phyloP scores from a whole-genome alignment of 441 rosid genomes.

The Gossypium trilobum region DNA sequence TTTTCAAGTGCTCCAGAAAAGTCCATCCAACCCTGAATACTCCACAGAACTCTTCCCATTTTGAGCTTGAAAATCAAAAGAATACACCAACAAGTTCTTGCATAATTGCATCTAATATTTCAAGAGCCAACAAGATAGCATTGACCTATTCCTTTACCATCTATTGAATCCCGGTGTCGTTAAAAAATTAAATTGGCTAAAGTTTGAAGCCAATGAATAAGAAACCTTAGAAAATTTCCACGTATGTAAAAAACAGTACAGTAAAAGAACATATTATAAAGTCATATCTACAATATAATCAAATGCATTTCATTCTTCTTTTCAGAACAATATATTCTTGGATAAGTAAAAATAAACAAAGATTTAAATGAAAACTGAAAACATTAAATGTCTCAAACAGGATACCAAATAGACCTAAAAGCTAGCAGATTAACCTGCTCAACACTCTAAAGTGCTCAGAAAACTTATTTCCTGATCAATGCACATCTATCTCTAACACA shows the following conservation, averaged over 20 bases:
- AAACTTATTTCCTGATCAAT: not conserved
- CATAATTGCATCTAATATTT: not conserved
- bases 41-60: not conserved
- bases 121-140: not conserved
- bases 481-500: slow-evolving; percentile 8
- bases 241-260: too few relatives aligned
- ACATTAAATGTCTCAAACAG: not conserved
- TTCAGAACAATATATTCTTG: not conserved
- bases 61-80: not conserved
- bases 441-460: not conserved
- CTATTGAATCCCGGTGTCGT: not conserved
- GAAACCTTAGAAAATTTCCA: not conserved
- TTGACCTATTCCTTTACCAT: not conserved
- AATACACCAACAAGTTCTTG: not conserved
- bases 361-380: not conserved
- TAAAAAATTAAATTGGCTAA: not conserved
- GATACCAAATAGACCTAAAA: not conserved
- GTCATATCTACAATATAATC: not conserved
- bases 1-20: not conserved
- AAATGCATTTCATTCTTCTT: not conserved
- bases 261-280: not conserved
- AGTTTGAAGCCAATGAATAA: not conserved
- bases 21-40: not conserved
- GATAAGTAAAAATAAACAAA: not conserved
- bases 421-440: not conserved